phyloP scores from a whole-genome alignment of 2,329 filamentous ascomycete species.

The Didymella keratinophila region DNA sequence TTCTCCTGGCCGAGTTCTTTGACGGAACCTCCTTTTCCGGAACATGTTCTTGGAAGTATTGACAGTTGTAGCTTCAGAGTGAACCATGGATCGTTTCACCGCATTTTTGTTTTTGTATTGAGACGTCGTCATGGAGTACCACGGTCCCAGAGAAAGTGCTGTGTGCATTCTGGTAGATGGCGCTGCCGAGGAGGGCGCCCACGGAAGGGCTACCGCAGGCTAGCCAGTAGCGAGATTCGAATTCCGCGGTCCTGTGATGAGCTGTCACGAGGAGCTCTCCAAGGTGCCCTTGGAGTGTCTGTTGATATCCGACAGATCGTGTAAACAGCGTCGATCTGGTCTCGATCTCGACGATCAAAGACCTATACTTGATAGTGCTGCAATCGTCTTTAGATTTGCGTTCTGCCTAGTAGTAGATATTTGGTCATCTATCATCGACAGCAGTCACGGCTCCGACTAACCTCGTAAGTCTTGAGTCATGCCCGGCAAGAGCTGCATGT shows the following conservation, averaged over 20 bases:
- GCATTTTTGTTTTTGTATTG: background rate
- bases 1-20: background rate
- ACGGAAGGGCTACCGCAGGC: conserved; percentile 7
- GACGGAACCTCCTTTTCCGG: background rate
- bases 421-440: background rate
- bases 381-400: background rate
- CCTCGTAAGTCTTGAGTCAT: background rate
- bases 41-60: background rate
- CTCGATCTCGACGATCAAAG: background rate
- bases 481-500: background rate
- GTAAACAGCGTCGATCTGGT: background rate
- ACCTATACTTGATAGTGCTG: background rate
- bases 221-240: background rate
- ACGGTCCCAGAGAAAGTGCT: conserved; percentile 8
- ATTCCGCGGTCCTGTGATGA: background rate
- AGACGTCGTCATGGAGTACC: conserved; percentile 6
- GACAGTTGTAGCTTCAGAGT: conserved; percentile 4
- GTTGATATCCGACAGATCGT: background rate
- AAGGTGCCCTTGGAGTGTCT: background rate
- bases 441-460: background rate
- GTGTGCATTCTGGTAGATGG: conserved; percentile 10
- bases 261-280: background rate
- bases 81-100: conserved; percentile 14
- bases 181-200: conserved; percentile 9
- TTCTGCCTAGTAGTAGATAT: background rate